A percentile compares a stretch with the other conserved stretches of the same genome.
These are phyloP conservation scores for Wickerhamiella galacta DNA, from an alignment of 805 yeast genomes.

Conservation along the genomic window DNA sequence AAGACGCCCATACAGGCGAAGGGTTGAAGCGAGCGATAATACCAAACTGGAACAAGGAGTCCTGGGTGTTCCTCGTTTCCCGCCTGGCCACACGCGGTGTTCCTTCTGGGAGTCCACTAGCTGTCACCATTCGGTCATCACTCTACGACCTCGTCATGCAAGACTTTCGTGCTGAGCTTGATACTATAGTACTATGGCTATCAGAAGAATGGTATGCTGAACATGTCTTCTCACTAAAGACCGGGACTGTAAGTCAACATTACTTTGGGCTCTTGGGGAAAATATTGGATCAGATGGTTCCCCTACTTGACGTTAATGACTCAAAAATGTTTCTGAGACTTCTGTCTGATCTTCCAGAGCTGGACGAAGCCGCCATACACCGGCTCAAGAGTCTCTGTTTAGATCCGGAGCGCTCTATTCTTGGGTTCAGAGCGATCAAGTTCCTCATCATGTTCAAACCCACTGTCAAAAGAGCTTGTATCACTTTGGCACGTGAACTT, in stretches of 20 bases:
- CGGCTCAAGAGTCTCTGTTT: slow-evolving; percentile 57
- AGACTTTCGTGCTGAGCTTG: slow-evolving; percentile 56
- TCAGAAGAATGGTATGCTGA: slow-evolving; percentile 87
- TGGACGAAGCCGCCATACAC: slow-evolving; percentile 43
- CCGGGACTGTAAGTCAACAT: slow-evolving; percentile 84
- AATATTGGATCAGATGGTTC: slow-evolving; percentile 62
- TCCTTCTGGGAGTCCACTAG: slow-evolving; percentile 11
- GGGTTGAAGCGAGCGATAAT: slow-evolving; percentile 20
- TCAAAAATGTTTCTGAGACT: slow-evolving; percentile 66
- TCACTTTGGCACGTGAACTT: slow-evolving; percentile 22
- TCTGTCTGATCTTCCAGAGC: slow-evolving; percentile 70
- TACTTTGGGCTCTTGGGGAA: slow-evolving; percentile 58
- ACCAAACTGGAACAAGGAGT: slow-evolving; percentile 44
- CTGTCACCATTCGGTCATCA: slow-evolving; percentile 47
- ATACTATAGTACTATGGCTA: slow-evolving; percentile 74
- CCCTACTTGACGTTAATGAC: slow-evolving; percentile 70
- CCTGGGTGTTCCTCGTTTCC: slow-evolving; percentile 63
- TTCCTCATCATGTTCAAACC: slow-evolving; percentile 77
- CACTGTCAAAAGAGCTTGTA: slow-evolving; percentile 41
- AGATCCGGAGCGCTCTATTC: slow-evolving; percentile 66
- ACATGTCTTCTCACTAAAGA: slow-evolving; percentile 43
- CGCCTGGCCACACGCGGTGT: slow-evolving; percentile 76
- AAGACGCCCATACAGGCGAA: no score
- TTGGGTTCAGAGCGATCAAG: slow-evolving; percentile 72
- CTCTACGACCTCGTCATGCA: slow-evolving; percentile 56